Evolutionary conservation across 768 basidiomycete species (phyloP), one percentile per base, ranked within the genome.

Genomic region (Phylloporus rhodoxanthus): DNA sequence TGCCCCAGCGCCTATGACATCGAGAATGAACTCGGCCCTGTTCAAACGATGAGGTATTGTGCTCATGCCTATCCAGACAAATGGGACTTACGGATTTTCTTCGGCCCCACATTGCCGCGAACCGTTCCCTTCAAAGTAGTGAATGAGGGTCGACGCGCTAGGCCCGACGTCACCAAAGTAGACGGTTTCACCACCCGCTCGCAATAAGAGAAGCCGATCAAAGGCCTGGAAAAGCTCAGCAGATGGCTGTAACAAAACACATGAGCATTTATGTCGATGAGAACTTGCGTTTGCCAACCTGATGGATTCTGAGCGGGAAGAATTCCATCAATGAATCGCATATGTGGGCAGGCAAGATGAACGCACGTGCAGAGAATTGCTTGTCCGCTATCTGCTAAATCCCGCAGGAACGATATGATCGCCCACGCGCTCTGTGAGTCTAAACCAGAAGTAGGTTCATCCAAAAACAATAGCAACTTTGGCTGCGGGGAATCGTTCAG

Each of bases 361-460:
- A 70, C 81, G 44, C 58, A 83, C 74, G 88, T 94, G 82, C 91
- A 93, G n/a, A 94, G 71, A 56, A 94, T 91, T 28, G 89, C 85
- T 62, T 91, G 91, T 1, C 91, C 91, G 53, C 78, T 80, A 51
- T 86, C 77, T 8, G 90, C 88, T 26, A 93, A 79, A 40, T 81
- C 76, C 9, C 84, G 75, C 38, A 93, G 70, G 71, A 93, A 89
- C 2, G 74, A 68, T 46, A 90, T 70, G 53, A 91, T 89, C 5
- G 83, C 83, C 87, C 88, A 89, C 2, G 90, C 89, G 47, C 83
- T 86, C 65, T 91, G 88, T 3, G 88, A 90, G 63, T 91, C 89
- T 14, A 93, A 73, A 29, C 91, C 90, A 21, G 87, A 84, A 0
- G 91, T 94, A 0, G 92, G 92, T 64, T 94, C 91, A 60, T 93